These are phyloP conservation scores for Diaporthe capsici DNA, from an alignment of 2,329 filamentous ascomycete genomes.

Conservation along the genomic window DNA sequence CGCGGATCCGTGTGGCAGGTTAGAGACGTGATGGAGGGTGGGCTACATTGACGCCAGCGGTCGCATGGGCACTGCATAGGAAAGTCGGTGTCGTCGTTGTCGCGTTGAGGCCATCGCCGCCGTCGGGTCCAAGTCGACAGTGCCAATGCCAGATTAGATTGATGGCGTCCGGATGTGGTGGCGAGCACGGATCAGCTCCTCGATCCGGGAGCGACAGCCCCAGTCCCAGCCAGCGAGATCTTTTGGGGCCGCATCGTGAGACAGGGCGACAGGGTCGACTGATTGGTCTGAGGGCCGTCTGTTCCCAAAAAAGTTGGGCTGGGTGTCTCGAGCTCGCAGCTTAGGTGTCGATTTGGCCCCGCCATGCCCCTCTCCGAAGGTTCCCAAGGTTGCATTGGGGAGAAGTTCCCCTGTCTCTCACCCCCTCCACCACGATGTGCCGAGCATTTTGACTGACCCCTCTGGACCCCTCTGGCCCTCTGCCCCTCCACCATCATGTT, in stretches of 20 bases:
- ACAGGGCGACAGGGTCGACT: constrained; percentile 24
- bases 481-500: background rate
- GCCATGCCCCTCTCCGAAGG: constrained; percentile 7
- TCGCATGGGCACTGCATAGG: constrained; percentile 3
- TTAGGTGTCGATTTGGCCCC: constrained; percentile 16
- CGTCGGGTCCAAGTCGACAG: background rate
- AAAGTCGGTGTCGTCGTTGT: constrained; percentile 18
- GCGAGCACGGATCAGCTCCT: constrained; percentile 8
- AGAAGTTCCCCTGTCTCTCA: constrained; percentile 4
- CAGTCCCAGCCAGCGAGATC: constrained; percentile 24
- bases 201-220: constrained; percentile 13
- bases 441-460: background rate
- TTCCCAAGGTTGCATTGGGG: constrained; percentile 21
- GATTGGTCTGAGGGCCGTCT: constrained; percentile 2
- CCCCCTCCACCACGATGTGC: constrained; percentile 5
- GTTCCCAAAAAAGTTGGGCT: constrained; percentile 24
- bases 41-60: constrained; percentile 21
- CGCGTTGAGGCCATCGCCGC: constrained; percentile 10
- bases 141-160: constrained; percentile 29
- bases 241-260: constrained; percentile 26
- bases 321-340: background rate
- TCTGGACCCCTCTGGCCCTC: background rate
- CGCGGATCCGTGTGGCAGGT: background rate
- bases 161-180: constrained; percentile 24
- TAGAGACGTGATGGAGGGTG: constrained; percentile 5